phyloP scores from a whole-genome alignment of 768 basidiomycete species.

The Tephrocybe sp. region DNA sequence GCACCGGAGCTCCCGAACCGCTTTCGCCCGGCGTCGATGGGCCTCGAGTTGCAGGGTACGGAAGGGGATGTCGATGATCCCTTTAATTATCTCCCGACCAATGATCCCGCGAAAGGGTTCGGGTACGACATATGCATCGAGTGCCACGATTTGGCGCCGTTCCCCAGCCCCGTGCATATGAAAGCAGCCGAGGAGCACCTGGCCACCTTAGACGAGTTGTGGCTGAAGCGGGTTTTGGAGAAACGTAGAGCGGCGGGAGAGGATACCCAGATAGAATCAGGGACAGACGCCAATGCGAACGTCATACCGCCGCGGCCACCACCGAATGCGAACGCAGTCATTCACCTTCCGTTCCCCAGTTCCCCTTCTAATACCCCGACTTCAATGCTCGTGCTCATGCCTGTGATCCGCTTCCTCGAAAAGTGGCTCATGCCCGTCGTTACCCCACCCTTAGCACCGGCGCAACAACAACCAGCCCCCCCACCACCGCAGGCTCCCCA shows the following conservation, averaged over 20 bases:
- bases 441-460: constrained; percentile 16
- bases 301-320: constrained; percentile 63
- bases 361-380: constrained; percentile 54
- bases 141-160: constrained; percentile 79
- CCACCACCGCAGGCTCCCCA: constrained; percentile 1
- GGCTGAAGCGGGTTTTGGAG: constrained; percentile 47
- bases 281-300: background rate
- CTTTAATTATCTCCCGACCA: constrained; percentile 41
- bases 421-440: constrained; percentile 53
- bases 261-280: background rate
- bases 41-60: constrained; percentile 11
- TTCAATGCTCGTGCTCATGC: constrained; percentile 58
- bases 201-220: constrained; percentile 60
- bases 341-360: constrained; percentile 77
- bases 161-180: constrained; percentile 66
- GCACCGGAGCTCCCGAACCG: constrained; percentile 26
- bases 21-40: constrained; percentile 23
- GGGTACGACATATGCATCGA: constrained; percentile 89
- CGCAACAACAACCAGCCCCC: constrained; percentile 12
- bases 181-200: constrained; percentile 79
- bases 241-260: constrained; percentile 19
- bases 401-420: constrained; percentile 70
- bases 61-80: constrained; percentile 32
- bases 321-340: constrained; percentile 67
- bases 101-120: constrained; percentile 47